A percentile compares a stretch with the other conserved stretches of the same genome.
These are phyloP conservation scores for Flagelloscypha sp. DNA, from an alignment of 768 basidiomycete genomes.

Conservation along the genomic window DNA sequence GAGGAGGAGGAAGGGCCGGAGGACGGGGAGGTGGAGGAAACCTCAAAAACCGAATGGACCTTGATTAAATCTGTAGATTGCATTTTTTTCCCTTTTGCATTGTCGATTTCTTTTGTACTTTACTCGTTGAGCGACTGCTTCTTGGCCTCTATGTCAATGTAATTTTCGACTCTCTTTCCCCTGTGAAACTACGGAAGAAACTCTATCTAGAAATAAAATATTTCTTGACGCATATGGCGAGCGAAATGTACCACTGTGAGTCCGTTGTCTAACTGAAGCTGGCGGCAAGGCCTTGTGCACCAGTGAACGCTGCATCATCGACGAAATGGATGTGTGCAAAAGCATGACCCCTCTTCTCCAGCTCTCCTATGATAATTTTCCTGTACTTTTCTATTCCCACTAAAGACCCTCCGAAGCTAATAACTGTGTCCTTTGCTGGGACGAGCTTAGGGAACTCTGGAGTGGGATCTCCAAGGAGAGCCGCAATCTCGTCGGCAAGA, in stretches of 20 bases:
- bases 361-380: constrained; percentile 43
- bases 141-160: constrained; percentile 9
- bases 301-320: constrained; percentile 58
- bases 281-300: constrained; percentile 49
- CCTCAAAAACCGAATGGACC: constrained; percentile 50
- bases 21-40: constrained; percentile 23
- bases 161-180: constrained; percentile 11
- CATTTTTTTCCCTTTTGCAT: constrained; percentile 4
- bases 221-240: no score
- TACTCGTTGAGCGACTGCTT: no score
- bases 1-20: constrained; percentile 25
- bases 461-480: constrained; percentile 37
- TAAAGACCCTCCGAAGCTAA: constrained; percentile 78
- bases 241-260: no score
- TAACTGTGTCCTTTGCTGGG: constrained; percentile 45
- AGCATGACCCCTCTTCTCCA: constrained; percentile 48
- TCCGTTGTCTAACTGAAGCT: no score
- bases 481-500: constrained; percentile 52
- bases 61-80: constrained; percentile 30
- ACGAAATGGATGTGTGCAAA: constrained; percentile 63
- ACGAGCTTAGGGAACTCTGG: constrained; percentile 28
- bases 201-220: no score
- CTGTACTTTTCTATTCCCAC: constrained; percentile 57
- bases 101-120: constrained; percentile 2
- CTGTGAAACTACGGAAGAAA: no score